Evolutionary conservation across 2,329 filamentous ascomycete species (phyloP), one percentile per base, ranked within the genome.

Genomic region (Aspergillus sp.): DNA sequence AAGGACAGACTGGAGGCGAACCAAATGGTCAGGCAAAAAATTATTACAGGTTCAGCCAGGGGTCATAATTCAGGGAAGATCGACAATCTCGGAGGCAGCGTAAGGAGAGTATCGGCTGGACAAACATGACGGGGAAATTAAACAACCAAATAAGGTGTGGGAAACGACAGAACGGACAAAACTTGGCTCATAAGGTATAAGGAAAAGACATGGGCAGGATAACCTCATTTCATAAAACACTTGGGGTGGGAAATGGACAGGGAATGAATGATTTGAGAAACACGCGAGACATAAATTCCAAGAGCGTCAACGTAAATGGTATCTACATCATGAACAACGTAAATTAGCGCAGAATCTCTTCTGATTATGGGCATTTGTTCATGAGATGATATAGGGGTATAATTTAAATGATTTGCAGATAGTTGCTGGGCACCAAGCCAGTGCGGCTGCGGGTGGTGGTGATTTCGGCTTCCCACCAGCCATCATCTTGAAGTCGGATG

Each of bases 391-490:
- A 47, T 29, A 42, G 36, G 36, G 45, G 59, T 46, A 58, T 49
- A 55, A 51, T 60, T 75, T 71, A 82, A 61, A 84, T 85, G 56
- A 81, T 80, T 74, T 88, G 86, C 57, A 89, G 72, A 69, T 89
- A 89, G 73, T 89, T 89, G 65, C 85, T 87, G 2, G 87, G 87
- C 54, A 89, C 87, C 66, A 89, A 76, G 24, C 87, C 87, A 16
- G 82, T 75, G 57, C 69, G 73, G 45, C 70, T 65, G n/a, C 72
- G 74, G 46, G 78, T 74, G 9, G 81, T 81, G 50, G 93, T 90
- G 46, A 97, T 86, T 75, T 97, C 94, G 12, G 96, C 96, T 79
- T 99, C 95, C 95, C 96, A 99, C 95, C 95, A 99, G 20, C 95
- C 95, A 72, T 99, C 95, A 73, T 99, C 95, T 77, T 99, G 95